phyloP scores from a whole-genome alignment of 2,329 filamentous ascomycete species.

The Arthrobotrys sphaeroides region DNA sequence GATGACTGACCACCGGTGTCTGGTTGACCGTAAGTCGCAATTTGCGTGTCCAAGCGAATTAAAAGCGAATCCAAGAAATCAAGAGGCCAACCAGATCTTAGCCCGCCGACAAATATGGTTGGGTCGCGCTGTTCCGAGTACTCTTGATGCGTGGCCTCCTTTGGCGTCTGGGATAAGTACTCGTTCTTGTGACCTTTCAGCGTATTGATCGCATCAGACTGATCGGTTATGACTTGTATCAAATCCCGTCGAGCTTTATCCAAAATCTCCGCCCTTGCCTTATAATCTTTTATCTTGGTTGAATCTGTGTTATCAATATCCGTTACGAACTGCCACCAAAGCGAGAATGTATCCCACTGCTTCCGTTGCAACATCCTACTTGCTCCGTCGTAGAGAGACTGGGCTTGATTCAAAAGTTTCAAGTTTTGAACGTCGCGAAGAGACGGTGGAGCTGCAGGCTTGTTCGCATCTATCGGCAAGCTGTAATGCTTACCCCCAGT shows the following conservation, averaged over 20 bases:
- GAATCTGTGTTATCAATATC: too few relatives aligned
- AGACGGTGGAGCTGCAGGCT: slow-evolving; percentile 3
- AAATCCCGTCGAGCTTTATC: background rate
- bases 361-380: slow-evolving; percentile 54
- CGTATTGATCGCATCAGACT: too few relatives aligned
- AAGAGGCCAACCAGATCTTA: slow-evolving; percentile 61
- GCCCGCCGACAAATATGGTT: slow-evolving; percentile 61
- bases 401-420: slow-evolving; percentile 47
- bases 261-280: background rate
- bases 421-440: background rate
- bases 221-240: too few relatives aligned
- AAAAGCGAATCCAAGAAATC: slow-evolving; percentile 60
- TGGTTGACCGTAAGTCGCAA: slow-evolving; percentile 26
- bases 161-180: slow-evolving; percentile 51
- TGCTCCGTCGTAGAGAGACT: slow-evolving; percentile 38
- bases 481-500: slow-evolving; percentile 58
- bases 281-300: too few relatives aligned
- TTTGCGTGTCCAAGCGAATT: slow-evolving; percentile 56
- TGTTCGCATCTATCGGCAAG: slow-evolving; percentile 55
- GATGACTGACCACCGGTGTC: background rate
- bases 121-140: slow-evolving; percentile 60
- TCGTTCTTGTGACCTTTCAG: background rate
- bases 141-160: too few relatives aligned
- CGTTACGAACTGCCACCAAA: slow-evolving; percentile 61
- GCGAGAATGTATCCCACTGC: slow-evolving; percentile 62